Conservation (phyloP, 805 yeast genomes). For the Dipodascus albidus region DNA sequence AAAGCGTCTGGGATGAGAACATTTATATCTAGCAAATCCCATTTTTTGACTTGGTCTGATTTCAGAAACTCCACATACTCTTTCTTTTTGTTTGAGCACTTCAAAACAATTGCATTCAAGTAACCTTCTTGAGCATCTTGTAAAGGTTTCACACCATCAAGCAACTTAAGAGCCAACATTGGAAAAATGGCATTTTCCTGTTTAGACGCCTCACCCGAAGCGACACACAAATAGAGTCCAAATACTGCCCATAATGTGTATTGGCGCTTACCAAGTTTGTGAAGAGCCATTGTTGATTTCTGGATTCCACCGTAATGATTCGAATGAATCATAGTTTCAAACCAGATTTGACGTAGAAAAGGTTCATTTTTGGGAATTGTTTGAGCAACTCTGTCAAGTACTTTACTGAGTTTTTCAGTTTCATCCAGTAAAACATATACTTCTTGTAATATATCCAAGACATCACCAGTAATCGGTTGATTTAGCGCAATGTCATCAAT, state of each 20-base stretch:
- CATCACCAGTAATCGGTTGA: conserved; percentile 23
- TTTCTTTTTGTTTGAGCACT: conserved; percentile 25
- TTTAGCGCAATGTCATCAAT: conserved; percentile 21
- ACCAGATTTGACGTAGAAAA: conserved; percentile 41
- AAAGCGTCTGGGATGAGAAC: conserved; percentile 31
- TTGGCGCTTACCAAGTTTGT: conserved; percentile 15
- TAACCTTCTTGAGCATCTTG: conserved; percentile 53
- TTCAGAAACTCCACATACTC: conserved; percentile 27
- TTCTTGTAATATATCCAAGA: conserved; percentile 17
- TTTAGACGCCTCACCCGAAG: conserved; percentile 25
- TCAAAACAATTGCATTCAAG: conserved; percentile 42
- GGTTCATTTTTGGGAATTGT: conserved; percentile 13
- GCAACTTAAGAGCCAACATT: conserved; percentile 45
- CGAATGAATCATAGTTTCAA: conserved; percentile 36
- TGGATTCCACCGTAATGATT: conserved; percentile 43
- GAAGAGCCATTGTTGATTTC: conserved; percentile 31
- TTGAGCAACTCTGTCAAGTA: conserved; percentile 11
- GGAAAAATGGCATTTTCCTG: conserved; percentile 45
- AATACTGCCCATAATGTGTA: conserved; percentile 26
- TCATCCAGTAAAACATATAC: conserved; percentile 12
- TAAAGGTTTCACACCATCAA: conserved; percentile 42
- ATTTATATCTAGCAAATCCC: conserved; percentile 54
- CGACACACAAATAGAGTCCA: conserved; percentile 5
- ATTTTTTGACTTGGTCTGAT: conserved; percentile 11
- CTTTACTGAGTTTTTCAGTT: conserved; percentile 11